Conservation (phyloP, 805 yeast species). For the Metschnikowia hibisci region DNA sequence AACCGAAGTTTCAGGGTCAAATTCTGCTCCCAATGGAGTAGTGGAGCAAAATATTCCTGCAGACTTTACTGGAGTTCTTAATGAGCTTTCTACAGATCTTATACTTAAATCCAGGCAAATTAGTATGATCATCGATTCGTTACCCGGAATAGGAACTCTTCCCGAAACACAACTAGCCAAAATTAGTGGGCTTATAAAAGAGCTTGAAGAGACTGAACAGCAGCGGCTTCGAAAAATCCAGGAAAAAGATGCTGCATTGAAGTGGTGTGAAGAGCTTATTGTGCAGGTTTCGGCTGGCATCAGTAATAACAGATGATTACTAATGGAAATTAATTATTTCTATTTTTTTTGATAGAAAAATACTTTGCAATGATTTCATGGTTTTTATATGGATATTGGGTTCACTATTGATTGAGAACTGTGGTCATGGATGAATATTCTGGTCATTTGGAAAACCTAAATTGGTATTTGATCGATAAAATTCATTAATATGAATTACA, state of each 20-base stretch:
- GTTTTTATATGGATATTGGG: too few species aligned
- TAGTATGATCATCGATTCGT: slow-evolving; percentile 74
- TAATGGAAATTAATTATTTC: too few species aligned
- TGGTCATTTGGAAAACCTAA: too few species aligned
- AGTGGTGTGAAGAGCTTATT: slow-evolving; percentile 64
- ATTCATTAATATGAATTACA: slow-evolving; percentile 24
- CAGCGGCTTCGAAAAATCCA: slow-evolving; percentile 53
- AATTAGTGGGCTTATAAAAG: slow-evolving; percentile 59
- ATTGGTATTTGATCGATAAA: too few species aligned
- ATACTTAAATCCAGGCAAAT: slow-evolving; percentile 85
- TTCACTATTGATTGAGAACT: too few species aligned
- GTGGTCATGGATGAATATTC: too few species aligned
- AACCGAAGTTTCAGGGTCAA: slow-evolving; percentile 16
- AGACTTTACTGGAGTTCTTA: slow-evolving; percentile 45
- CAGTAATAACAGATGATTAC: slow-evolving; percentile 23
- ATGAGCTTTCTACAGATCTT: slow-evolving; percentile 80
- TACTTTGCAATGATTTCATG: too few species aligned
- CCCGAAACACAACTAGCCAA: slow-evolving; percentile 65
- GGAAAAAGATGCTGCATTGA: slow-evolving; percentile 60
- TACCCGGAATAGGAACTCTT: slow-evolving; percentile 90
- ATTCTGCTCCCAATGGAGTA: slow-evolving; percentile 15
- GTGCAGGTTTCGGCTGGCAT: slow-evolving; percentile 55
- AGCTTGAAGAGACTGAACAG: slow-evolving; percentile 56
- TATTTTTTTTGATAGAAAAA: too few species aligned
- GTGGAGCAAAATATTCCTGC: slow-evolving; percentile 6